phyloP scores from a whole-genome alignment of 2,329 filamentous ascomycete species.

The Grosmannia huntii region DNA sequence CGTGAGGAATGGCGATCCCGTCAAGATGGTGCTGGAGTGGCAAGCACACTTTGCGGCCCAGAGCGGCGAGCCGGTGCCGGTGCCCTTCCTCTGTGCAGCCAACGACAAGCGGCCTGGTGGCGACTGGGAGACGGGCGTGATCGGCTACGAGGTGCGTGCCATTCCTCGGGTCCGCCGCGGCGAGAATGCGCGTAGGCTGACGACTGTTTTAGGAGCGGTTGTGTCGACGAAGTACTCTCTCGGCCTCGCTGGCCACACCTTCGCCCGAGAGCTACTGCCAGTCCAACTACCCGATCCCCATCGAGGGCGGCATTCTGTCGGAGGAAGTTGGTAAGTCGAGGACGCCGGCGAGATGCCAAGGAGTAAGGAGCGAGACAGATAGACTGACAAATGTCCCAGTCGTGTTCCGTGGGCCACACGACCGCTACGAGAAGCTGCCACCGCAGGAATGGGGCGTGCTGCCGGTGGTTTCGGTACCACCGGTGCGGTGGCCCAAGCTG shows the following conservation, averaged over 20 bases:
- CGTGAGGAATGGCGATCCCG: slow-evolving; percentile 44
- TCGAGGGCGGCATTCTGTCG: slow-evolving; percentile 57
- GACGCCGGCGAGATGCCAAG: background rate
- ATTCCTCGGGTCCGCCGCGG: too few relatives aligned
- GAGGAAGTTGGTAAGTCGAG: slow-evolving; percentile 42
- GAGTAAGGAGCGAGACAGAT: background rate
- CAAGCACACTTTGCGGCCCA: slow-evolving; percentile 24
- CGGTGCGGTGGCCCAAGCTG: slow-evolving; percentile 61
- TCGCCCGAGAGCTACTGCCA: slow-evolving; percentile 31
- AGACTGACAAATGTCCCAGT: slow-evolving; percentile 28
- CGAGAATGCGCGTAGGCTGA: background rate
- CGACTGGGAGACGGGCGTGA: slow-evolving; percentile 58
- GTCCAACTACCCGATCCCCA: slow-evolving; percentile 58
- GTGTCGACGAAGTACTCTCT: slow-evolving; percentile 61
- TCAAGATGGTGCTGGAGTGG: slow-evolving; percentile 48
- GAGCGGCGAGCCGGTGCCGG: slow-evolving; percentile 24
- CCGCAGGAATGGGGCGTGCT: slow-evolving; percentile 41
- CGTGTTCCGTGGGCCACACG: slow-evolving; percentile 58
- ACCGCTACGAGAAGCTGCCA: slow-evolving; percentile 45
- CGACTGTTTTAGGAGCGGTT: slow-evolving; percentile 43
- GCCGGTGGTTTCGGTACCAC: slow-evolving; percentile 62
- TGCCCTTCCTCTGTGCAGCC: slow-evolving; percentile 60
- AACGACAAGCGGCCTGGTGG: slow-evolving; percentile 66
- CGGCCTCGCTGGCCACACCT: slow-evolving; percentile 52
- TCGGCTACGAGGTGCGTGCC: slow-evolving; percentile 38